These are phyloP conservation scores for Aspergillus sclerotioniger DNA, from an alignment of 495 filamentous ascomycete genomes.

Conservation along the genomic window DNA sequence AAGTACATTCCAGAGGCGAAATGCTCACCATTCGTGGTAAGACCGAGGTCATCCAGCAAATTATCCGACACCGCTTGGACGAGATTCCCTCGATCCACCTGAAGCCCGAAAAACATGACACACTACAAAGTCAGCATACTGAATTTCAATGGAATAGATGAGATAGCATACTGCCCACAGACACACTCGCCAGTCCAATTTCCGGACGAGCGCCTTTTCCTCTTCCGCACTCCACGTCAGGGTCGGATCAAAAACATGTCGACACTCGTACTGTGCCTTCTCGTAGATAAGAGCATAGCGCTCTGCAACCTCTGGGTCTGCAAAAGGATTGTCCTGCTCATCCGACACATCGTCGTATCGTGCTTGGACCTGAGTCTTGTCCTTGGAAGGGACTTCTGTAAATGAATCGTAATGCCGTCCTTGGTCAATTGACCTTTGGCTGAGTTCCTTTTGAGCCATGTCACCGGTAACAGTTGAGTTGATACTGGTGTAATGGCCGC, in stretches of 20 bases:
- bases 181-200: slow-evolving; percentile 50
- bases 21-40: slow-evolving; percentile 54
- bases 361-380: background rate
- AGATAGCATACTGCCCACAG: slow-evolving; percentile 48
- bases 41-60: slow-evolving; percentile 50
- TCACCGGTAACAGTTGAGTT: background rate
- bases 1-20: slow-evolving; percentile 34
- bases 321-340: slow-evolving; percentile 34
- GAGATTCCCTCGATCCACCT: slow-evolving; percentile 58
- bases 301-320: slow-evolving; percentile 44
- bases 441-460: background rate
- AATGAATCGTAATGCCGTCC: background rate
- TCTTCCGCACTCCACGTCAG: slow-evolving; percentile 53
- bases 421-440: background rate
- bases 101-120: slow-evolving; percentile 61
- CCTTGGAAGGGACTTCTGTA: background rate
- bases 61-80: slow-evolving; percentile 55
- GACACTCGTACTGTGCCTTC: slow-evolving; percentile 50
- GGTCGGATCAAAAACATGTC: slow-evolving; percentile 55
- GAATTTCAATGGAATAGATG: background rate
- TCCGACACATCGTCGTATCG: background rate
- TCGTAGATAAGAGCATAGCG: slow-evolving; percentile 48
- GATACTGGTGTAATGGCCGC: background rate
- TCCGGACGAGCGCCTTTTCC: slow-evolving; percentile 50
- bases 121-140: slow-evolving; percentile 1